These are phyloP conservation scores for Ceratobasidium sp. DNA, from an alignment of 1,284 basidiomycete species.

Conservation along the genomic window DNA sequence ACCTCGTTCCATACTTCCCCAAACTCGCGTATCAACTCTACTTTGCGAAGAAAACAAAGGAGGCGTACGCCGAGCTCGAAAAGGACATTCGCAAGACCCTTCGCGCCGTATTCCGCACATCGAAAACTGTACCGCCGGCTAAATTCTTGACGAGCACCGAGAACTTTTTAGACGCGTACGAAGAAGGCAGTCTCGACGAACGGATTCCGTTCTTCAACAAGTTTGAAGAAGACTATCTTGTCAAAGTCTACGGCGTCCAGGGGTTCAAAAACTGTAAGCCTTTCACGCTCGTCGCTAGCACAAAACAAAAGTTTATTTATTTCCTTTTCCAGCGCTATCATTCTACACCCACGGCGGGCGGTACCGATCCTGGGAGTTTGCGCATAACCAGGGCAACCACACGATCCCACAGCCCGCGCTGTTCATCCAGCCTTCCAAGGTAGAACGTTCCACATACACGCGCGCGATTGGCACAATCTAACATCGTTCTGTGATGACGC, in stretches of 20 bases:
- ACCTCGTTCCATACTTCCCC: constrained; percentile 63
- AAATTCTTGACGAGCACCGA: constrained; percentile 66
- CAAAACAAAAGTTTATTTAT: background rate
- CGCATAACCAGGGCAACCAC: constrained; percentile 69
- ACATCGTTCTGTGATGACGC: background rate
- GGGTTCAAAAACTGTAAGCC: constrained; percentile 73
- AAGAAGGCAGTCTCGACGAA: constrained; percentile 55
- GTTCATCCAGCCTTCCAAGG: constrained; percentile 69
- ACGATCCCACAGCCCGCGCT: constrained; percentile 72
- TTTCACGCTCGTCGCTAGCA: background rate
- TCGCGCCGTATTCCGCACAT: constrained; percentile 67
- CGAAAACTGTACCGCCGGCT: constrained; percentile 68
- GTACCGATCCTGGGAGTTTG: constrained; percentile 66
- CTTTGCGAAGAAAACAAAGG: constrained; percentile 66
- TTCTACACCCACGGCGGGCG: constrained; percentile 69
- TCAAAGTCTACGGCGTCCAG: constrained; percentile 70
- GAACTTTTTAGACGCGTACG: constrained; percentile 69
- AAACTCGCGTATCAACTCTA: constrained; percentile 65
- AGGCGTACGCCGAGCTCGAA: constrained; percentile 68
- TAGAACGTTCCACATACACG: constrained; percentile 53
- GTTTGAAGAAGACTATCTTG: constrained; percentile 76
- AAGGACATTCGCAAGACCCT: constrained; percentile 68
- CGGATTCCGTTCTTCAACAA: constrained; percentile 70
- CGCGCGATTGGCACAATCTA: background rate
- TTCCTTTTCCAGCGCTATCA: constrained; percentile 63